Evolutionary conservation across 352 stramenopile species (phyloP).

Genomic region (Phytopythium mirpurense): DNA sequence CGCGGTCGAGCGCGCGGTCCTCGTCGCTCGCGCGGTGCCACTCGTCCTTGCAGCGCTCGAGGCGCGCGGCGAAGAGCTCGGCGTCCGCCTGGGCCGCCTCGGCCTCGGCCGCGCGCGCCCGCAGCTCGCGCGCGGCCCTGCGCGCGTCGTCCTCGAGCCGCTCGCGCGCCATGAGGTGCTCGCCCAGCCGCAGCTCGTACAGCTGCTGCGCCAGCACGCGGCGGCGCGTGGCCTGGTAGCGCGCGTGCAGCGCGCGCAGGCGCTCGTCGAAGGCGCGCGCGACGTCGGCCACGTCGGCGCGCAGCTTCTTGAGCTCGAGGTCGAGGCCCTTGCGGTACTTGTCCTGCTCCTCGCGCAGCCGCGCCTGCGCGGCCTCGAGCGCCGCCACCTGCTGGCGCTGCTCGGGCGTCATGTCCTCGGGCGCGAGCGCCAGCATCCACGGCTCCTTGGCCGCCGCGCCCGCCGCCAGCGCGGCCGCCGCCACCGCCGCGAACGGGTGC

Average conservation of each 20-base stretch:
- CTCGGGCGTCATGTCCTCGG: constrained; percentile 76
- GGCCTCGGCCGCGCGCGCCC: neutral
- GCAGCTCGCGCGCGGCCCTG: constrained; percentile 8
- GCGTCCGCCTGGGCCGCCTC: constrained; percentile 28
- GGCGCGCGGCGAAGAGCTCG: constrained; percentile 38
- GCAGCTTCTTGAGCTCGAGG: constrained; percentile 84
- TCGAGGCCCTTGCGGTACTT: constrained; percentile 89
- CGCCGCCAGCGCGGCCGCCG: constrained; percentile 22
- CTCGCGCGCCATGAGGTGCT: constrained; percentile 51
- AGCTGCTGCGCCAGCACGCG: constrained; percentile 60
- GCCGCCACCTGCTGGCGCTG: constrained; percentile 68
- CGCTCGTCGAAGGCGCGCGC: constrained; percentile 84
- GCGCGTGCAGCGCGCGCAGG: constrained; percentile 49
- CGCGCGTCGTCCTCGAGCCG: constrained; percentile 27
- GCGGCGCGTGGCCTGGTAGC: constrained; percentile 47
- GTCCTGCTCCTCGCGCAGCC: constrained; percentile 85
- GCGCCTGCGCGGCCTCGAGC: constrained; percentile 59
- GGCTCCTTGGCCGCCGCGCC: constrained; percentile 67
- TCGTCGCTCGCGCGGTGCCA: constrained; percentile 64
- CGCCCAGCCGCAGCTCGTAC: constrained; percentile 58
- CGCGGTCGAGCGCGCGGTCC: constrained; percentile 57
- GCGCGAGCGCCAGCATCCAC: constrained; percentile 85
- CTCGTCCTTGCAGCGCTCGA: constrained; percentile 59
- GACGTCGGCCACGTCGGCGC: constrained; percentile 77
- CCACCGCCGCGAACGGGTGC: constrained; percentile 10